These are phyloP conservation scores for Rhodofomes roseus DNA, from an alignment of 1,284 basidiomycete species.

Conservation along the genomic window DNA sequence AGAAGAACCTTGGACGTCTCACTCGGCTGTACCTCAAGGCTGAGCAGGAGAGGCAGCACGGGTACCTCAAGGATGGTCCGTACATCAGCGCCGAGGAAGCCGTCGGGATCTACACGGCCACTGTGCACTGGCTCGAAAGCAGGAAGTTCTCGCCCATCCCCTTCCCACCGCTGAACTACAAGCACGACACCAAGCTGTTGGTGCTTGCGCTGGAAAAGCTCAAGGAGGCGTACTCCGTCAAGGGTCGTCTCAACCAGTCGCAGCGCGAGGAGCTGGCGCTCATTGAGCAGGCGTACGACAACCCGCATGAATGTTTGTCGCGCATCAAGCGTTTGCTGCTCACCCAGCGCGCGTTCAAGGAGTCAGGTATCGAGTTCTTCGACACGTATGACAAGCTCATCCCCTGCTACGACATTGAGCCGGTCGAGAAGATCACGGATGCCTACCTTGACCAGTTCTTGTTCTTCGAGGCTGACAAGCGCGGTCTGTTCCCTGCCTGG, in stretches of 20 bases:
- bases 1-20: conserved; percentile 91
- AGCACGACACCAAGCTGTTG: conserved; percentile 95
- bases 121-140: conserved; percentile 96
- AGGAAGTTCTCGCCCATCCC: conserved; percentile 96
- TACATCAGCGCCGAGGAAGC: conserved; percentile 98
- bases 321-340: conserved; percentile 94
- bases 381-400: conserved; percentile 97
- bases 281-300: conserved; percentile 96
- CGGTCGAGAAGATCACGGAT: conserved; percentile 98
- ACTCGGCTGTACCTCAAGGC: conserved; percentile 95
- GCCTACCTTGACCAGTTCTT: conserved; percentile 92
- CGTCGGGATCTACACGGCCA: conserved; percentile 95
- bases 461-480: conserved; percentile 94
- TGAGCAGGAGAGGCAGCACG: conserved; percentile 96
- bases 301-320: conserved; percentile 90
- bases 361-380: conserved; percentile 92
- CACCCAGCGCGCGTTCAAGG: conserved; percentile 97
- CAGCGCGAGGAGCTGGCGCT: conserved; percentile 95
- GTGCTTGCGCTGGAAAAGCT: conserved; percentile 94
- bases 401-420: conserved; percentile 97
- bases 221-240: conserved; percentile 98
- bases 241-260: conserved; percentile 93
- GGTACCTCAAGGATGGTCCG: conserved; percentile 95
- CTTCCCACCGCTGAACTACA: conserved; percentile 97
- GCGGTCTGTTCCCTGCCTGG: conserved; percentile 95